A percentile compares a stretch with the other conserved stretches of the same genome.
phyloP scores from a whole-genome alignment of 352 stramenopile genomes.

The Phytophthora lateralis region DNA sequence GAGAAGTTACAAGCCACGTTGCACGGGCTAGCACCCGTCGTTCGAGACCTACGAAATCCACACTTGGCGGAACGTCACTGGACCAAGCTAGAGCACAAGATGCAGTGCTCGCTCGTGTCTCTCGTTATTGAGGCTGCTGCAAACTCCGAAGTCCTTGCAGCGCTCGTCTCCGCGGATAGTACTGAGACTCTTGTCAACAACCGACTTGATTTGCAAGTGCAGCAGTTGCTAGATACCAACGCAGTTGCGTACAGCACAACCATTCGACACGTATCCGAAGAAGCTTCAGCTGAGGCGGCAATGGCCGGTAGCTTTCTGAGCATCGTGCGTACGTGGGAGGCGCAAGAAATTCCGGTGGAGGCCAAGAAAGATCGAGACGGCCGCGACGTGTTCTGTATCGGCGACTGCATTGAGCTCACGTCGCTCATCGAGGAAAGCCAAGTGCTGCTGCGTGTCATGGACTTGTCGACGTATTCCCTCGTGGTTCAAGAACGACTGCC shows the following conservation, averaged over 20 bases:
- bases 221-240: constrained; percentile 57
- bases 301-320: constrained; percentile 65
- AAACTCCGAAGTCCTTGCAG: background rate
- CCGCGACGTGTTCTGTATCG: constrained; percentile 55
- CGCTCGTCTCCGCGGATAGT: background rate
- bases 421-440: constrained; percentile 74
- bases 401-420: constrained; percentile 60
- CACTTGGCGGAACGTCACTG: constrained; percentile 67
- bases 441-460: constrained; percentile 73
- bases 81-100: constrained; percentile 76
- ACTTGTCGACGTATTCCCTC: constrained; percentile 69
- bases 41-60: constrained; percentile 68
- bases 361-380: constrained; percentile 65
- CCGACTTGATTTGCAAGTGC: constrained; percentile 47
- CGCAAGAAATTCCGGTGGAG: constrained; percentile 52
- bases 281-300: constrained; percentile 70
- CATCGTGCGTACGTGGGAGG: constrained; percentile 63
- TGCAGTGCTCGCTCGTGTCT: constrained; percentile 49
- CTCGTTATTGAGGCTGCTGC: background rate
- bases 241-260: constrained; percentile 41
- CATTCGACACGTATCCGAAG: constrained; percentile 72
- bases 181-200: background rate
- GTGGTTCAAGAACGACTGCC: constrained; percentile 54
- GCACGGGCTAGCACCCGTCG: constrained; percentile 51
- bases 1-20: constrained; percentile 47